phyloP scores from a whole-genome alignment of 345 rosid genomes.

The Eucalyptus tenuipes region DNA sequence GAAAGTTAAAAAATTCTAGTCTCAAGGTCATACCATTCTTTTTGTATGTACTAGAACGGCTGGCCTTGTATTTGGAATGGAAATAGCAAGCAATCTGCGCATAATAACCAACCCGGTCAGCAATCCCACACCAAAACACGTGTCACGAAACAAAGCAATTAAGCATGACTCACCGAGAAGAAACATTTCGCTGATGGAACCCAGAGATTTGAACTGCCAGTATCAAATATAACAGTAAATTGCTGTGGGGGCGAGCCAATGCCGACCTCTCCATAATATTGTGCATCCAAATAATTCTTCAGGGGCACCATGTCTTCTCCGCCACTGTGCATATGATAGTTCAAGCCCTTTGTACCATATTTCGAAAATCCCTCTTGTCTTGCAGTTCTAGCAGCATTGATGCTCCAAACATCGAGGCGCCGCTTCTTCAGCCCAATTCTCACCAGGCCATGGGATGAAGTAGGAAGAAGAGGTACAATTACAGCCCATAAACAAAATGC shows the following conservation, averaged over 20 bases:
- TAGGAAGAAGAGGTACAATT: slow-evolving; percentile 31
- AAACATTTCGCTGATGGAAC: slow-evolving; percentile 69
- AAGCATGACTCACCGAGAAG: slow-evolving; percentile 39
- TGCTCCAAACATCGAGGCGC: slow-evolving; percentile 19
- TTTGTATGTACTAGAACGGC: slow-evolving; percentile 46
- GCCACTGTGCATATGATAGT: background rate
- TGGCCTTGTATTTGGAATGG: slow-evolving; percentile 61
- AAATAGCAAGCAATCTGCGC: slow-evolving; percentile 67
- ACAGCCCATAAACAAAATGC: slow-evolving; percentile 29
- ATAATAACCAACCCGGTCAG: background rate
- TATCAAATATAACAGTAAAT: slow-evolving; percentile 68
- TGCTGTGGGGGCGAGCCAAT: slow-evolving; percentile 69
- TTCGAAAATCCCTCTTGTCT: slow-evolving; percentile 3
- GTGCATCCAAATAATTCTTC: slow-evolving; percentile 67
- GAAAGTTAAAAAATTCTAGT: background rate
- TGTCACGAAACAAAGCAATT: background rate
- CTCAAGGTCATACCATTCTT: slow-evolving; percentile 22
- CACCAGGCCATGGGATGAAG: slow-evolving; percentile 30
- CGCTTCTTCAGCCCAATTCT: slow-evolving; percentile 61
- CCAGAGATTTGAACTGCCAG: slow-evolving; percentile 90
- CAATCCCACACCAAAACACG: background rate
- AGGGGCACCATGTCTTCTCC: slow-evolving; percentile 35
- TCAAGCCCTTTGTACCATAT: background rate
- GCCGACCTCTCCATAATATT: slow-evolving; percentile 64
- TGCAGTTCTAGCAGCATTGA: slow-evolving; percentile 28